Conservation (phyloP, 164 flowering plant species). For the Magnolia sinica region DNA sequence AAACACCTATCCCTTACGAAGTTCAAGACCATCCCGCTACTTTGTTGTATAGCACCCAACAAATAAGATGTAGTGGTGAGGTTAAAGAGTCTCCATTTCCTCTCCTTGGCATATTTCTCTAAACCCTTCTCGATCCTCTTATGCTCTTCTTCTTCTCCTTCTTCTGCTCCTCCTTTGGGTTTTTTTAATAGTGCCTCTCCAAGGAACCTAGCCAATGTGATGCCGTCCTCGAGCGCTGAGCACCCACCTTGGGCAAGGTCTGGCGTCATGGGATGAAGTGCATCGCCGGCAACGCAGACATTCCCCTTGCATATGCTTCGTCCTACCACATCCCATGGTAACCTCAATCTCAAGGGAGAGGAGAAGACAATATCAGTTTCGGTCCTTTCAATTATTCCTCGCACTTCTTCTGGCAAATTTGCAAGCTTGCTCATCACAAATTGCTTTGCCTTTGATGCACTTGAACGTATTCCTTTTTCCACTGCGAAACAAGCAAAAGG, state of each 20-base stretch:
- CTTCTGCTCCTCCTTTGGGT: conserved; percentile 5
- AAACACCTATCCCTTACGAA: conserved; percentile 17
- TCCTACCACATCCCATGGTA: conserved; percentile 37
- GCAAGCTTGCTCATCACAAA: conserved; percentile 34
- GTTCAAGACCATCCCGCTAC: conserved; percentile 7
- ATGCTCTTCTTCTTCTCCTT: conserved; percentile 47
- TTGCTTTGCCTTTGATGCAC: conserved; percentile 37
- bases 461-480: conserved; percentile 27
- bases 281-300: conserved; percentile 48
- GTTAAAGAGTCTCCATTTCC: conserved; percentile 13
- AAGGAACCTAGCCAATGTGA: conserved; percentile 43
- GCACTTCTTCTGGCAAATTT: conserved; percentile 24
- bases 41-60: conserved; percentile 15
- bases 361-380: conserved; percentile 13
- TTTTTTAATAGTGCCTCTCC: conserved; percentile 28
- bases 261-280: conserved; percentile 67
- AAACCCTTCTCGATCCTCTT: conserved; percentile 20
- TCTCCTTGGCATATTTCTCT: conserved; percentile 12
- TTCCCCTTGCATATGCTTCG: conserved; percentile 35
- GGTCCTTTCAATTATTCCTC: conserved; percentile 24
- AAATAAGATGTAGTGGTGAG: conserved; percentile 13
- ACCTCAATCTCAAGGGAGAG: conserved; percentile 30
- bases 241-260: conserved; percentile 56
- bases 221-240: conserved; percentile 45
- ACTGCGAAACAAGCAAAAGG: neutral